Base-by-base conservation (phyloP, 306 rosid genomes). In the Corylus americana region DNA sequence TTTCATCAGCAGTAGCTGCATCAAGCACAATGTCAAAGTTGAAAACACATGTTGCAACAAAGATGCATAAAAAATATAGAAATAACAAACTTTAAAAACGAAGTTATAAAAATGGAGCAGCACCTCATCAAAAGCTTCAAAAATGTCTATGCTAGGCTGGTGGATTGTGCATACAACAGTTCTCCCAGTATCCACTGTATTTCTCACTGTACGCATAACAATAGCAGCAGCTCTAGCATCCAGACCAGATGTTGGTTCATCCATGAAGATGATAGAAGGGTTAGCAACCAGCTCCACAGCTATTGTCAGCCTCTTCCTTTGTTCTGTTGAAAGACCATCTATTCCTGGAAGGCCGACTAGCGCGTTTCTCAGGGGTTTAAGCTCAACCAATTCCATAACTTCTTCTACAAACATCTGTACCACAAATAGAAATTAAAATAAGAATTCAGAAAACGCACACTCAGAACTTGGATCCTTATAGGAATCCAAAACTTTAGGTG, bases 201-300 rank as follows among this genome's bases (percentile, higher is more conserved):
- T 93, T 66, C 95, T 91, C 17, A 93, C 94, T 0, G 94, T 87
- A 55, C 98, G 91, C 97, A 93, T 93, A 68, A 93, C 97, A 79
- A 93, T 91, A 5, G 97, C 98, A 44, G 98, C 98, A 51, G 98
- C 92, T 83, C 97, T 87, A 62, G 98, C 98, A 85, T 93, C 98
- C 42, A 93, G 90, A 45, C 98, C 98, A 12, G 98, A 88, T 12
- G 98, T 93, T 39, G 98, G 98, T 70, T 93, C 98, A 78, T 93
- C 98, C 98, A 93, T 90, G 44, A 93, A 93, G 83, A 93, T 90
- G 76, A 93, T 93, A 17, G 97, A 93, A 13, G 98, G 98, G 76
- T 93, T 93, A 45, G 98, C 94, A 73, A 93, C 98, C 75, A 93
- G 82, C 73, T 93, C 98, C 7, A 93, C 98, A 8, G 97, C 98